Base-by-base conservation (phyloP, 257 asterid species). In the Jaltomata sinuosa region DNA sequence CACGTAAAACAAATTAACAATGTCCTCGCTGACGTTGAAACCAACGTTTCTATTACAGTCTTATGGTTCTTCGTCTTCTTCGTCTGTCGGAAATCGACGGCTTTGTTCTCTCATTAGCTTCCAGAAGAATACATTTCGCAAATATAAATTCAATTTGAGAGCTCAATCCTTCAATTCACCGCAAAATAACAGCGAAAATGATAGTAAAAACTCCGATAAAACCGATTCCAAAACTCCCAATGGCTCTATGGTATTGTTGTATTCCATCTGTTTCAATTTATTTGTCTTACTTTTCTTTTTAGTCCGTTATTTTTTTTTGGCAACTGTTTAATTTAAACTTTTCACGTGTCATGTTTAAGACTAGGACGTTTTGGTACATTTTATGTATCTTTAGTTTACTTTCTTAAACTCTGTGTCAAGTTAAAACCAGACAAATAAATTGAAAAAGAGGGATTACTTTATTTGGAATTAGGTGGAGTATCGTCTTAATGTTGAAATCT, bases 11-110 rank as follows among this genome's bases (percentile, higher is more conserved):
- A 53, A 68, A 36, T 36, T 68, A 18, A 68, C 11, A 36, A 95
- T 95, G 98, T 92, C 94, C 83, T 90, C 94, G 80, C 79, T 91
- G 83, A 86, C 93, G 22, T 82, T 90, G 85, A 91, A 91, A 84
- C 90, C 97, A 42, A 87, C 93, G 32, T 87, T 90, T 87, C 79
- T 89, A 59, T 87, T 90, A 55, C 89, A 87, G 31, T 83, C 91
- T 36, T 68, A 85, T 15, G 86, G 87, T 54, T 84, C 88, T 50
- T 84, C 91, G 14, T 80, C 91, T 45, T 84, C 88, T 25, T 83
- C 90, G 12, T 82, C 92, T 80, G 83, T 82, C 80, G 72, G 18
- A 83, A 64, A 2, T 78, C 83, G 42, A 86, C 40, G 55, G 67
- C 84, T 89, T 84, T 86, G 87, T n/a, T 86, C 87, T 67, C 81